Evolutionary conservation across 371 early-diverging fungal genomes (phyloP).

Genomic region (Nematocida sp.): DNA sequence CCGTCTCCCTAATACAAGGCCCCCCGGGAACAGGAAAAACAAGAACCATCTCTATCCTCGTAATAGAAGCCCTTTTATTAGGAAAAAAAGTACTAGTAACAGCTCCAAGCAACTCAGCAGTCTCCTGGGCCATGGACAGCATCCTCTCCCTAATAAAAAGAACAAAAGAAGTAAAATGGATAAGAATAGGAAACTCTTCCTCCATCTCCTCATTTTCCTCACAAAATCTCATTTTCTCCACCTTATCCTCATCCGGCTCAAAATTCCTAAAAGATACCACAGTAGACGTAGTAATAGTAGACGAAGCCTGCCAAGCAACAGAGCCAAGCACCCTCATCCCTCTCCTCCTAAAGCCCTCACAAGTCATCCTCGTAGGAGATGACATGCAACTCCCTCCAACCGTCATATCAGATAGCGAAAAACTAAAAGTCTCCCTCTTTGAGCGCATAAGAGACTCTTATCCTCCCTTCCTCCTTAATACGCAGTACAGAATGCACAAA

Average conservation of each 20-base stretch:
- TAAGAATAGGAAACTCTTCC: background rate
- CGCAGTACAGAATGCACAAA: conserved; percentile 64
- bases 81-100: conserved; percentile 76
- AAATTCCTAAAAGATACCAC: background rate
- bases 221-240: conserved; percentile 29
- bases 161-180: background rate
- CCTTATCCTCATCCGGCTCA: conserved; percentile 31
- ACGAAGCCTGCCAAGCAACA: conserved; percentile 91
- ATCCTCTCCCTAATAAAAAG: background rate
- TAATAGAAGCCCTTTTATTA: conserved; percentile 72
- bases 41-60: conserved; percentile 77
- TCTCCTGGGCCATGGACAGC: conserved; percentile 69
- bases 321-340: conserved; percentile 87
- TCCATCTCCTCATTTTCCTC: background rate
- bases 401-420: conserved; percentile 18
- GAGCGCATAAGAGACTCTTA: conserved; percentile 16
- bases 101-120: conserved; percentile 83
- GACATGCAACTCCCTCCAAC: conserved; percentile 76
- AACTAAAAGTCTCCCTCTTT: conserved; percentile 18
- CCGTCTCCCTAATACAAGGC: conserved; percentile 57
- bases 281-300: conserved; percentile 72
- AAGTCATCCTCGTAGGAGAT: conserved; percentile 87
- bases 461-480: conserved; percentile 52
- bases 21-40: conserved; percentile 85
- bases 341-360: conserved; percentile 73